Percentiles rank a stretch among this genome's conserved stretches.
Evolutionary conservation across 345 rosid genomes (phyloP).

Genomic region (Rhodamnia argentea): DNA sequence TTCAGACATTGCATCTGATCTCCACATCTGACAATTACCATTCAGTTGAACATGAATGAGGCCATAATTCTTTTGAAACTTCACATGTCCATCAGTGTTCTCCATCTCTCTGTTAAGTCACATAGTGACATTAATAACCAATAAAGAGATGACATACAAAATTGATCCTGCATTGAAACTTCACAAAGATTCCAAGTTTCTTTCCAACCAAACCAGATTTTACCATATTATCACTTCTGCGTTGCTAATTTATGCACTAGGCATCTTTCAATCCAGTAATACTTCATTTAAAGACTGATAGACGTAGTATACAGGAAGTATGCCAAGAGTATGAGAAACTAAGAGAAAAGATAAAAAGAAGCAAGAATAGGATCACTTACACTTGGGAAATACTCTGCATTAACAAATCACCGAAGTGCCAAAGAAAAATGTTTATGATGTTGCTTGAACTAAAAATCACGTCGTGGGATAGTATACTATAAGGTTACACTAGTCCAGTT

Average conservation of each 20-base stretch:
- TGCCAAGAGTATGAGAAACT: background rate
- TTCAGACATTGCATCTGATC: slow-evolving; percentile 59
- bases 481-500: background rate
- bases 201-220: background rate
- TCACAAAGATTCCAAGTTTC: background rate
- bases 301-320: background rate
- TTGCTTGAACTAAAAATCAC: background rate
- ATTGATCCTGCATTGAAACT: background rate
- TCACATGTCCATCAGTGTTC: slow-evolving; percentile 69
- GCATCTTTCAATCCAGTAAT: background rate
- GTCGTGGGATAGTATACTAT: background rate
- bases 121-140: background rate
- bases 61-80: slow-evolving; percentile 84
- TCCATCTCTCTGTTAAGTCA: slow-evolving; percentile 61
- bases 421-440: background rate
- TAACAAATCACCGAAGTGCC: background rate
- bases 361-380: background rate
- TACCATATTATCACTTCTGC: background rate
- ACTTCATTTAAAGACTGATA: background rate
- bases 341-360: background rate
- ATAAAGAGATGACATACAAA: background rate
- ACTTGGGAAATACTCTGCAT: background rate
- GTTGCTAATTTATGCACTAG: background rate
- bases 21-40: slow-evolving; percentile 90
- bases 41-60: slow-evolving; percentile 67